Percentiles rank a stretch among this genome's conserved stretches.
Conservation (phyloP, 768 basidiomycete species). For the Podaxis mareebaensis region DNA sequence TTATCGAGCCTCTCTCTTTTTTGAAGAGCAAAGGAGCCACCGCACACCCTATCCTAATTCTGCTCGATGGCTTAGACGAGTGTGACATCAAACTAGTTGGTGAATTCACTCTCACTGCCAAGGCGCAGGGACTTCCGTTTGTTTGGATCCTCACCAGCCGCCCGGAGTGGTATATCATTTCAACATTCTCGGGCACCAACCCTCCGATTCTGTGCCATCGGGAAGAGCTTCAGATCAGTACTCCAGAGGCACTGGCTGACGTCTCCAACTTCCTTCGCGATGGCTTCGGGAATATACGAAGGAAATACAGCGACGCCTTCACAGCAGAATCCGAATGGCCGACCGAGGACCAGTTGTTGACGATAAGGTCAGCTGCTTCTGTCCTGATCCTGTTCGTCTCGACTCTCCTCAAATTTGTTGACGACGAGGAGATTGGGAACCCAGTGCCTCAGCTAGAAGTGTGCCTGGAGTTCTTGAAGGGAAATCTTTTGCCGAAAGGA, state of each 20-base stretch:
- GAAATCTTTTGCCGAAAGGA: background rate
- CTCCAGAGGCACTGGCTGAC: background rate
- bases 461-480: background rate
- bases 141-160: slow-evolving; percentile 4
- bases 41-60: background rate
- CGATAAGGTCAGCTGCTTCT: background rate
- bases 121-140: background rate
- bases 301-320: background rate
- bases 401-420: background rate
- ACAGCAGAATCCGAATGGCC: background rate
- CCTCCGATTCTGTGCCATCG: background rate
- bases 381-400: background rate
- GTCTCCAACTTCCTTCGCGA: background rate
- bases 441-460: background rate
- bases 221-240: background rate
- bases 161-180: slow-evolving; percentile 1
- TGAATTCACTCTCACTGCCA: background rate
- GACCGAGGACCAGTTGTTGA: background rate
- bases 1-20: background rate
- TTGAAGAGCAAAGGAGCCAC: background rate
- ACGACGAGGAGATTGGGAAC: background rate
- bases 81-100: background rate
- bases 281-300: background rate
- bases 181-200: background rate
- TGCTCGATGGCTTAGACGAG: slow-evolving; percentile 7